Conservation (phyloP, 192 early-diverging fungal genomes). For the Coemansia javaensis region DNA sequence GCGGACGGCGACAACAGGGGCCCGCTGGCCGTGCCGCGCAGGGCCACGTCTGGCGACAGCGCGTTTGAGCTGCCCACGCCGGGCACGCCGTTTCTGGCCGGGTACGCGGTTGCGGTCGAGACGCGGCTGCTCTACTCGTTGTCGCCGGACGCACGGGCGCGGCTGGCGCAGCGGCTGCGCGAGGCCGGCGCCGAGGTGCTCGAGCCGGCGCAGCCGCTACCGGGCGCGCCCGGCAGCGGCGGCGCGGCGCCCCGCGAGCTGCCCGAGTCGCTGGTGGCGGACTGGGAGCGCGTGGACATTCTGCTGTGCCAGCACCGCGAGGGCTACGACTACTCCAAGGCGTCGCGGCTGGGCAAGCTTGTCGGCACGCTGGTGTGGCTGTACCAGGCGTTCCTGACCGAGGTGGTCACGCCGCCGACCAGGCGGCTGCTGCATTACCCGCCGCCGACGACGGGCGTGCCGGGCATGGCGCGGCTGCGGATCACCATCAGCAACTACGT, state of each 20-base stretch:
- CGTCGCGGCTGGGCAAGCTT: slow-evolving; percentile 47
- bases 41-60: slow-evolving; percentile 17
- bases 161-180: slow-evolving; percentile 29
- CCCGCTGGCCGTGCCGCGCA: slow-evolving; percentile 10
- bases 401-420: slow-evolving; percentile 25
- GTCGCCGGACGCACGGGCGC: slow-evolving; percentile 19
- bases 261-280: slow-evolving; percentile 17
- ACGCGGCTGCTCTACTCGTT: slow-evolving; percentile 28
- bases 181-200: slow-evolving; percentile 34
- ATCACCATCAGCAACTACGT: slow-evolving; percentile 70
- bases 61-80: slow-evolving; percentile 41
- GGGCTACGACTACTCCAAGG: slow-evolving; percentile 49
- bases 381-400: slow-evolving; percentile 24
- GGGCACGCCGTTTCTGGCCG: slow-evolving; percentile 14
- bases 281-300: slow-evolving; percentile 43
- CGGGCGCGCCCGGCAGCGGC: not conserved
- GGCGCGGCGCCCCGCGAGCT: slow-evolving; percentile 4
- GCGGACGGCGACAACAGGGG: not conserved
- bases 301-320: slow-evolving; percentile 44
- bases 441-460: slow-evolving; percentile 13
- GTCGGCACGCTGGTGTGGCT: slow-evolving; percentile 50
- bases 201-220: not conserved
- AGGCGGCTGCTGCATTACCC: slow-evolving; percentile 44
- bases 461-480: slow-evolving; percentile 34
- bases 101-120: slow-evolving; percentile 31